Percentiles rank a stretch among this genome's conserved stretches.
These are phyloP conservation scores for Beta corolliflora DNA, from an alignment of 179 eudicot species.

Conservation along the genomic window DNA sequence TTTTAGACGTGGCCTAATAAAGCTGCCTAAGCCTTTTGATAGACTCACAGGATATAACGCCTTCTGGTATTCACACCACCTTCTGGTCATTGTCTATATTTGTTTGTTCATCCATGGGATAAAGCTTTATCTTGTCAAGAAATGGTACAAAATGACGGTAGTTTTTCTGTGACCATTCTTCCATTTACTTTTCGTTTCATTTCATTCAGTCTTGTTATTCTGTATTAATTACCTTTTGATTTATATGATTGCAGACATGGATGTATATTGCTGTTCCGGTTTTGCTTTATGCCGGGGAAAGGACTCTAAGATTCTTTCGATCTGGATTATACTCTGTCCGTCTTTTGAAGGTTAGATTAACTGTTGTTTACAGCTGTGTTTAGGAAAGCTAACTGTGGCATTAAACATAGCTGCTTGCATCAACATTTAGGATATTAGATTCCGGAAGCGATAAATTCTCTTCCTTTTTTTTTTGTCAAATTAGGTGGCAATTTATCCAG, in stretches of 20 bases:
- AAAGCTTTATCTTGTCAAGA: constrained; percentile 73
- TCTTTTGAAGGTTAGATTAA: constrained; percentile 62
- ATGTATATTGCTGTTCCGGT: constrained; percentile 95
- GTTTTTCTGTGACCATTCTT: constrained; percentile 9
- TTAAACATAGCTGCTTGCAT: neutral
- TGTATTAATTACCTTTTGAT: neutral
- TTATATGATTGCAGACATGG: constrained; percentile 69
- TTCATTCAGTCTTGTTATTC: neutral
- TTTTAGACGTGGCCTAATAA: constrained; percentile 77
- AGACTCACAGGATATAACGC: constrained; percentile 94
- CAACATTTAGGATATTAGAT: neutral
- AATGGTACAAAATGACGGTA: constrained; percentile 91
- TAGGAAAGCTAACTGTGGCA: neutral
- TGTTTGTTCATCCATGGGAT: constrained; percentile 79
- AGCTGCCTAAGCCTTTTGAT: constrained; percentile 86
- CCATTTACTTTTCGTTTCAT: neutral
- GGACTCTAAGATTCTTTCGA: constrained; percentile 79
- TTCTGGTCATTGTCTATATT: constrained; percentile 76
- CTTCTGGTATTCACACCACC: constrained; percentile 98
- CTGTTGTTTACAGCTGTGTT: neutral
- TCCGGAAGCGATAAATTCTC: neutral
- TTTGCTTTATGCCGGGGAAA: constrained; percentile 92
- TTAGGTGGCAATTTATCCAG: constrained; percentile 88
- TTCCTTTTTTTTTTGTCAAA: constrained; percentile 15
- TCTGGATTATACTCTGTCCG: constrained; percentile 70